Evolutionary conservation across 257 asterid species (phyloP).

Genomic region (Solanum pinnatisectum): DNA sequence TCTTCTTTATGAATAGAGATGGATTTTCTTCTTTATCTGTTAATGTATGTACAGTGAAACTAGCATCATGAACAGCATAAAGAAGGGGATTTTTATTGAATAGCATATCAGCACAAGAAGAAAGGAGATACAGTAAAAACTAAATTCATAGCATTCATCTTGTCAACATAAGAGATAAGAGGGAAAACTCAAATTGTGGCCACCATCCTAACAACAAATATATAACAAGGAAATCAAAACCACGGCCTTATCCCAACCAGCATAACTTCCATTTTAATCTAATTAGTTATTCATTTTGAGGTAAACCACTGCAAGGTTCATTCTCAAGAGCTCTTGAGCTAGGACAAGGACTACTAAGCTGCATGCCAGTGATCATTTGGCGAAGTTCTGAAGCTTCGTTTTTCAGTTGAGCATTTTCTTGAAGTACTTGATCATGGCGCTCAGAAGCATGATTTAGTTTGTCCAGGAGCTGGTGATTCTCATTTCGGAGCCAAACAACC

Average conservation of each 20-base stretch:
- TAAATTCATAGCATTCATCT: constrained; percentile 18
- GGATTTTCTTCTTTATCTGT: not conserved
- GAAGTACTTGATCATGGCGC: constrained; percentile 40
- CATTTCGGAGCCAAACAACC: constrained; percentile 66
- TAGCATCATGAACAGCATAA: not conserved
- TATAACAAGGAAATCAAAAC: not conserved
- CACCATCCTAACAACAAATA: not conserved
- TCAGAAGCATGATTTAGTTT: constrained; percentile 60
- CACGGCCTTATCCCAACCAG: not conserved
- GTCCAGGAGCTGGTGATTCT: constrained; percentile 66
- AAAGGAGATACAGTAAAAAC: constrained; percentile 16
- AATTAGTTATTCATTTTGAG: not conserved
- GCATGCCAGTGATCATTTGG: constrained; percentile 53
- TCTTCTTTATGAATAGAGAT: constrained; percentile 5
- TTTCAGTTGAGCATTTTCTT: constrained; percentile 63
- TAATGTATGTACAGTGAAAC: not conserved
- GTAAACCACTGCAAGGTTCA: constrained; percentile 30
- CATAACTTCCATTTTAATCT: not conserved
- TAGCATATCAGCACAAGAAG: constrained; percentile 11
- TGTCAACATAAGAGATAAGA: constrained; percentile 8
- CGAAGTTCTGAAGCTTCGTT: constrained; percentile 68
- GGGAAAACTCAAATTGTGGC: constrained; percentile 3
- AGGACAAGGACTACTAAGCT: constrained; percentile 44
- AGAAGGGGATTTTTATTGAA: constrained; percentile 2
- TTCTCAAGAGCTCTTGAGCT: constrained; percentile 39